Conservation (phyloP, 164 flowering plant species). For the Vitis rupestris region DNA sequence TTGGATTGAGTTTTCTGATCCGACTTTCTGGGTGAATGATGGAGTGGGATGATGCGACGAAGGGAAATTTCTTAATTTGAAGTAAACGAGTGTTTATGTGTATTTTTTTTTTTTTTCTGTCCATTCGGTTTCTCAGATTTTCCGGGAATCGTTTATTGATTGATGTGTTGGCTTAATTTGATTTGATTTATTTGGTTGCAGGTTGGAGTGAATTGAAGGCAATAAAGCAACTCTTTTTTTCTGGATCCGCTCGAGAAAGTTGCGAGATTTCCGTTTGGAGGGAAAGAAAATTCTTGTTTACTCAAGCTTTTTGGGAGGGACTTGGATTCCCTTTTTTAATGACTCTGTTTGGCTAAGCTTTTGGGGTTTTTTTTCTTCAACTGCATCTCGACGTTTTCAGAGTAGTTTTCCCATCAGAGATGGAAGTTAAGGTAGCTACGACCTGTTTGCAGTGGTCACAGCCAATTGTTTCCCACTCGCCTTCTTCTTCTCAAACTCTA, state of each 20-base stretch:
- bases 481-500: constrained; percentile 49
- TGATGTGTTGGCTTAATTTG: background rate
- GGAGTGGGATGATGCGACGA: background rate
- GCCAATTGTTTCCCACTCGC: constrained; percentile 39
- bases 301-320: constrained; percentile 2
- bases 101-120: background rate
- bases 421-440: constrained; percentile 49
- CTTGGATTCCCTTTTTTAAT: constrained; percentile 3
- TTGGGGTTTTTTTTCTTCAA: background rate
- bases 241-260: constrained; percentile 11
- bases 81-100: background rate
- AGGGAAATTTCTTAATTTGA: too few species aligned
- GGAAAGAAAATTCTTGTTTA: constrained; percentile 6
- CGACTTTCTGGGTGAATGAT: constrained; percentile 15
- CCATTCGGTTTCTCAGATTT: background rate
- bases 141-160: background rate
- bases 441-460: constrained; percentile 60
- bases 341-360: constrained; percentile 5
- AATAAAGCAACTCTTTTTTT: constrained; percentile 4
- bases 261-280: constrained; percentile 11
- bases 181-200: constrained; percentile 13
- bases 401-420: constrained; percentile 9
- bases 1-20: constrained; percentile 16
- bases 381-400: too few species aligned
- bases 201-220: constrained; percentile 17